Evolutionary conservation across 1,284 basidiomycete genomes (phyloP), one percentile per base, ranked within the genome.

Genomic region (Boletus mariae): DNA sequence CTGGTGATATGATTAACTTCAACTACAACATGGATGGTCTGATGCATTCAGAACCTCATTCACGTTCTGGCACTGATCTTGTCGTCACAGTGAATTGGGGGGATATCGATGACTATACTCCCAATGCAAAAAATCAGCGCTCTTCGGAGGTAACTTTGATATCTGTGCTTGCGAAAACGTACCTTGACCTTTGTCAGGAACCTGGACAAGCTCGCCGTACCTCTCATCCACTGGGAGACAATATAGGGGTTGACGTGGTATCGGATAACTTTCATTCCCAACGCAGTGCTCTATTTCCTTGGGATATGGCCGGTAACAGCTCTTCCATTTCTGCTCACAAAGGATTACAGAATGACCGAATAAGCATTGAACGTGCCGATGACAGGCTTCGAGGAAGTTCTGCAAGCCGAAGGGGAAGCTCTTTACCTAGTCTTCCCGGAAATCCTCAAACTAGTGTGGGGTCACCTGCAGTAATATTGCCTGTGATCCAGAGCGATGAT

Each of bases 241-340:
- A 80, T 54, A 69, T 84, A 44, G 78, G 73, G 17, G 64, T 80
- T 52, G 75, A 77, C 46, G 56, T 73, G 8, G 70, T 60, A 15
- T 66, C 73, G 37, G 72, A 77, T 49, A 62, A 69, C 38, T 64
- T 69, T 46, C 78, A 73, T 35, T 87, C 85, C 17, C 87, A 89
- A 62, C 75, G 78, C 34, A 87, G 80, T 60, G 80, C 83, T 7
- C 67, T 90, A 43, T 90, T 90, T 66, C 90, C 89, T 5, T 92
- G 89, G 89, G 88, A 91, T 61, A 78, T 90, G 66, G 87, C 86
- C 13, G 86, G 83, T 1, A 73, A 74, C 25, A 85, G 78, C 55
- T 86, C 85, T 11, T 87, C 86, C 4, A 73, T 65, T 34, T 63
- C 63, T 35, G 73, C 64, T 4, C 57, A 62, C 42, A 75, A 63